phyloP scores from a whole-genome alignment of 768 basidiomycete genomes.

The Piloderma croceum region DNA sequence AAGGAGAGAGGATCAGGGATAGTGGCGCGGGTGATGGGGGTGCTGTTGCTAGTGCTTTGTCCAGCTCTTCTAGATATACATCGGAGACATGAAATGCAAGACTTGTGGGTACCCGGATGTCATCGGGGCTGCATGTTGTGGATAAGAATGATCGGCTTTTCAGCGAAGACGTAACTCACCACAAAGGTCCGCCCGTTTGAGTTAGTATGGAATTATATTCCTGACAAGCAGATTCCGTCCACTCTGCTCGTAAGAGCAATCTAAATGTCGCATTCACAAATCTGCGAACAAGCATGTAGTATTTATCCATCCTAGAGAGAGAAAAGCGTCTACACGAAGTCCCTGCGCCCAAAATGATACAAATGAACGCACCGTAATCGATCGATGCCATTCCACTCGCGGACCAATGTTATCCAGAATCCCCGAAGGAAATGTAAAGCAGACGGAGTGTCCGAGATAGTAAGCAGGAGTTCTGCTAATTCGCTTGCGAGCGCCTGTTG shows the following conservation, averaged over 20 bases:
- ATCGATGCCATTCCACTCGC: slow-evolving; percentile 94
- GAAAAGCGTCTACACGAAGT: slow-evolving; percentile 10
- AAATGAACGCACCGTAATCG: slow-evolving; percentile 60
- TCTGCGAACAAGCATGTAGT: slow-evolving; percentile 88
- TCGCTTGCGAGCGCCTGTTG: slow-evolving; percentile 89
- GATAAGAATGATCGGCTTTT: slow-evolving; percentile 5
- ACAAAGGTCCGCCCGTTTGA: slow-evolving; percentile 70
- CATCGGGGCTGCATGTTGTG: slow-evolving; percentile 54
- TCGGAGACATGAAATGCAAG: slow-evolving; percentile 85
- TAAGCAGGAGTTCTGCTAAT: slow-evolving; percentile 74
- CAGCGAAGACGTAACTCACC: slow-evolving; percentile 41
- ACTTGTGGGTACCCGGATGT: slow-evolving; percentile 69
- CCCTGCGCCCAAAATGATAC: slow-evolving; percentile 1
- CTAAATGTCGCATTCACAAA: slow-evolving; percentile 85
- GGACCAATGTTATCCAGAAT: slow-evolving; percentile 86
- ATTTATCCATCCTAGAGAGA: slow-evolving; percentile 85
- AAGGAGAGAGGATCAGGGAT: slow-evolving; percentile 57
- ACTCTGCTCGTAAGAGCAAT: slow-evolving; percentile 63
- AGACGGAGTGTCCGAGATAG: slow-evolving; percentile 49
- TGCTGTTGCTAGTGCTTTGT: slow-evolving; percentile 47
- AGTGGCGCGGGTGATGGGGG: slow-evolving; percentile 41
- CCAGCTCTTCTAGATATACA: slow-evolving; percentile 84
- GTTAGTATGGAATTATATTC: slow-evolving; percentile 69
- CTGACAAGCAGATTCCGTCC: slow-evolving; percentile 51
- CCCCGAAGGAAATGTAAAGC: slow-evolving; percentile 77